These are phyloP conservation scores for Speleostelium caveatum DNA, from an alignment of 78 protist species.

Conservation along the genomic window DNA sequence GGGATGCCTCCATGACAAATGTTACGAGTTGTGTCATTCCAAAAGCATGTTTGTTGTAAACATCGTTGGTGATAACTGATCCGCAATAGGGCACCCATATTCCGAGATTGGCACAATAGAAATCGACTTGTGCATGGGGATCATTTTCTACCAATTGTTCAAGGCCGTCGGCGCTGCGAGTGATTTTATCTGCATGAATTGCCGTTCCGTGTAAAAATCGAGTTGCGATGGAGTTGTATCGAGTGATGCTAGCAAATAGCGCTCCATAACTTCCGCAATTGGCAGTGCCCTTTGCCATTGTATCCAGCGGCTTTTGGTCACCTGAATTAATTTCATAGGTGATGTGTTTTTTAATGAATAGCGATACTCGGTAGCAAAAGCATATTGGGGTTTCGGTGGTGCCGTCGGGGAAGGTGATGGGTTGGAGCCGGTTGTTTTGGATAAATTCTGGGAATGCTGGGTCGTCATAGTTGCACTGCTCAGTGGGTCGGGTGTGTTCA, in stretches of 20 bases:
- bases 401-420: neutral
- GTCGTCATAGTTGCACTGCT: neutral
- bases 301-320: neutral
- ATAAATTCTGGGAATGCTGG: neutral
- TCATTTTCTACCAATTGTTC: too few relatives aligned
- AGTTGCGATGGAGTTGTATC: constrained; percentile 20
- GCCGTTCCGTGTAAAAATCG: neutral
- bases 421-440: neutral
- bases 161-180: too few relatives aligned
- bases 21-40: too few relatives aligned
- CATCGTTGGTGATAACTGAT: neutral
- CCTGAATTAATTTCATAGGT: constrained; percentile 4
- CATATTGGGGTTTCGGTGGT: constrained; percentile 2
- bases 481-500: neutral
- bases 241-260: constrained; percentile 1
- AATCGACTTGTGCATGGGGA: constrained; percentile 17
- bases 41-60: constrained; percentile 11
- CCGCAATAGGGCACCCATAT: constrained; percentile 24
- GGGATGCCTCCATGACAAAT: too few relatives aligned
- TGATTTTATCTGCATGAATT: too few relatives aligned
- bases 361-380: constrained; percentile 24
- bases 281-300: neutral
- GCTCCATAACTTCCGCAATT: constrained; percentile 1
- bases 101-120: constrained; percentile 11
- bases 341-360: constrained; percentile 22